phyloP scores from a whole-genome alignment of 2,329 filamentous ascomycete genomes.

The Coniochaeta sp. region DNA sequence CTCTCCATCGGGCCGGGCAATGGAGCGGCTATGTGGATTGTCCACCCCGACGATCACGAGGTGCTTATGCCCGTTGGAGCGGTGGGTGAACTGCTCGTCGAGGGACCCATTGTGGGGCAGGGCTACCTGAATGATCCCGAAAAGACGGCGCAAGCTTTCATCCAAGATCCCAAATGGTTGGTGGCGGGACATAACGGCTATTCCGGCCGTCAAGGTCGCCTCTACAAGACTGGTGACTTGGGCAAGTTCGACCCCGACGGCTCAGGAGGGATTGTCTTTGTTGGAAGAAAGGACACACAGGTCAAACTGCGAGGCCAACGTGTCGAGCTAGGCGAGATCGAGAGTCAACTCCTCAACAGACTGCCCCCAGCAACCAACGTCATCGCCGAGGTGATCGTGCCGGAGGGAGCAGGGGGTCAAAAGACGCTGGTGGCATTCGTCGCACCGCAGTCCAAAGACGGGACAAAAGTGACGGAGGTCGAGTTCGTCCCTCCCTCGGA shows the following conservation, averaged over 20 bases:
- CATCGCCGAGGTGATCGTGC: constrained; percentile 14
- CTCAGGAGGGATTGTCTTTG: constrained; percentile 20
- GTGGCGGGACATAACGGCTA: background rate
- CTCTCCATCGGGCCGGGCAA: constrained; percentile 10
- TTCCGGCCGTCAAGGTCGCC: constrained; percentile 20
- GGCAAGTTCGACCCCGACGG: constrained; percentile 24
- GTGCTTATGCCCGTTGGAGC: background rate
- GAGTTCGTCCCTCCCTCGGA: constrained; percentile 5
- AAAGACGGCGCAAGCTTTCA: constrained; percentile 36
- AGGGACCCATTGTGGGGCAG: background rate
- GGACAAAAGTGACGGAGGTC: constrained; percentile 12
- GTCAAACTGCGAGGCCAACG: constrained; percentile 7
- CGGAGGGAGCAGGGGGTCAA: background rate
- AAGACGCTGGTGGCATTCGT: background rate
- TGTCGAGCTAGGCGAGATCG: constrained; percentile 28
- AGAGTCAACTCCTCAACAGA: constrained; percentile 24
- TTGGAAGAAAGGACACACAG: constrained; percentile 29
- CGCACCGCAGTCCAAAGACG: constrained; percentile 9
- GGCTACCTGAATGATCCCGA: constrained; percentile 6
- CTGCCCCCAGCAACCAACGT: constrained; percentile 46
- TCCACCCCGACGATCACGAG: constrained; percentile 15
- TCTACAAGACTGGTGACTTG: constrained; percentile 36
- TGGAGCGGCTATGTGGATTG: constrained; percentile 18
- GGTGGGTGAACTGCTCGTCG: background rate
- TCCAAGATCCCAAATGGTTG: constrained; percentile 17